A percentile compares a stretch with the other conserved stretches of the same genome.
Evolutionary conservation across 768 basidiomycete species (phyloP).

Genomic region (Naganishia vaughanmartiniae): DNA sequence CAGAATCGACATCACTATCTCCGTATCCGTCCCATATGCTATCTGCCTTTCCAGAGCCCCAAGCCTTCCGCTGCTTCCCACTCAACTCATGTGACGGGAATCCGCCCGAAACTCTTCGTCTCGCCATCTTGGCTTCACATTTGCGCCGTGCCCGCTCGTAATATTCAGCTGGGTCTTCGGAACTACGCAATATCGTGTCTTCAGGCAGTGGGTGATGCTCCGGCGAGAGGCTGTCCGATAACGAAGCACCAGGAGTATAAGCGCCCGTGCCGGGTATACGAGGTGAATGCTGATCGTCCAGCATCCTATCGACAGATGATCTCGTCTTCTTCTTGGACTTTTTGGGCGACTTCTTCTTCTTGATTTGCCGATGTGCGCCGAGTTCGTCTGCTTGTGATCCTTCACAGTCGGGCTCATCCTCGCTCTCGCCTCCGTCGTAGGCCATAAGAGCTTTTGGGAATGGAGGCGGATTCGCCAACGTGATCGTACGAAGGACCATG

Average conservation of each 20-base stretch:
- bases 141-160: background rate
- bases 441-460: slow-evolving; percentile 9
- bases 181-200: too few species aligned
- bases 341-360: slow-evolving; percentile 8
- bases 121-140: slow-evolving; percentile 24
- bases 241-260: background rate
- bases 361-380: background rate
- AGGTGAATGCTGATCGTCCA: background rate
- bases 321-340: slow-evolving; percentile 4
- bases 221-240: background rate
- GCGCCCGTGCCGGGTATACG: background rate
- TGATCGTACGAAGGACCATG: slow-evolving; percentile 80
- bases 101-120: slow-evolving; percentile 13
- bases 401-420: background rate
- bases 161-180: background rate
- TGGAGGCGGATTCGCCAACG: slow-evolving; percentile 30
- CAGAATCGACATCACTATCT: background rate
- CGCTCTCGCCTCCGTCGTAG: background rate
- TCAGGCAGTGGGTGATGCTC: background rate
- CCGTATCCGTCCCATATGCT: slow-evolving; percentile 22
- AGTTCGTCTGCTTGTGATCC: background rate
- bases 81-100: background rate
- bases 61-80: slow-evolving; percentile 18
- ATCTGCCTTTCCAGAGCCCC: slow-evolving; percentile 1
- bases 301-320: background rate